These are phyloP conservation scores for Petrea volubilis DNA, from an alignment of 257 asterid species.

Conservation along the genomic window DNA sequence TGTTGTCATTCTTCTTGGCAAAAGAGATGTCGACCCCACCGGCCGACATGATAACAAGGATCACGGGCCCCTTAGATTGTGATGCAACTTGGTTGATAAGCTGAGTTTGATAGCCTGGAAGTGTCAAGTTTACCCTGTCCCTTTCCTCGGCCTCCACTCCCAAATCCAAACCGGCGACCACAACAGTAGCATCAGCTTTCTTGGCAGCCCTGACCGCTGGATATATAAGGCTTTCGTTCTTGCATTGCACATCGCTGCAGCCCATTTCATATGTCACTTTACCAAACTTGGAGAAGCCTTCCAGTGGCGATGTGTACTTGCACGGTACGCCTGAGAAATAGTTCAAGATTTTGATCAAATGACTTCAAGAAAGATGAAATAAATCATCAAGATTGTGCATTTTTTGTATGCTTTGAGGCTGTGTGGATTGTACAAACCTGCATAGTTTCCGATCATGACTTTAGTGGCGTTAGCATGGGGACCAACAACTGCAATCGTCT, in stretches of 20 bases:
- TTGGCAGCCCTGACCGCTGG: constrained; percentile 41
- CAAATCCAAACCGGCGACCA: constrained; percentile 40
- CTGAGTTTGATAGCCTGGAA: constrained; percentile 45
- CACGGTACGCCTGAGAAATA: constrained; percentile 45
- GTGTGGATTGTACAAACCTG: constrained; percentile 12
- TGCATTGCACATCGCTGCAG: constrained; percentile 40
- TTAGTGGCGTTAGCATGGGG: constrained; percentile 48
- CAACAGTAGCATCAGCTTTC: constrained; percentile 38
- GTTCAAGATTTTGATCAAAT: background rate
- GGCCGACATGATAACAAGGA: constrained; percentile 46
- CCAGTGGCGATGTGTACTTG: constrained; percentile 28
- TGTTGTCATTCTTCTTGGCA: constrained; percentile 27
- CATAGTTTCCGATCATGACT: constrained; percentile 48
- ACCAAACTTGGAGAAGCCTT: constrained; percentile 25
- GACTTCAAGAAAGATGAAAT: too few species aligned
- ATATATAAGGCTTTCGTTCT: constrained; percentile 11
- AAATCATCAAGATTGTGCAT: background rate
- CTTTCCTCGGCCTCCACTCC: constrained; percentile 37
- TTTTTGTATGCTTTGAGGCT: background rate
- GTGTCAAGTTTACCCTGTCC: constrained; percentile 34
- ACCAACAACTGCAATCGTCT: constrained; percentile 44
- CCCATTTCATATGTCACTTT: constrained; percentile 35
- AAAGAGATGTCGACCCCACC: constrained; percentile 46
- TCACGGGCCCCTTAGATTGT: constrained; percentile 38
- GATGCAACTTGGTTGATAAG: constrained; percentile 37